Evolutionary conservation across 208 protist species (phyloP).

Genomic region (Wallacemonas sp.): DNA sequence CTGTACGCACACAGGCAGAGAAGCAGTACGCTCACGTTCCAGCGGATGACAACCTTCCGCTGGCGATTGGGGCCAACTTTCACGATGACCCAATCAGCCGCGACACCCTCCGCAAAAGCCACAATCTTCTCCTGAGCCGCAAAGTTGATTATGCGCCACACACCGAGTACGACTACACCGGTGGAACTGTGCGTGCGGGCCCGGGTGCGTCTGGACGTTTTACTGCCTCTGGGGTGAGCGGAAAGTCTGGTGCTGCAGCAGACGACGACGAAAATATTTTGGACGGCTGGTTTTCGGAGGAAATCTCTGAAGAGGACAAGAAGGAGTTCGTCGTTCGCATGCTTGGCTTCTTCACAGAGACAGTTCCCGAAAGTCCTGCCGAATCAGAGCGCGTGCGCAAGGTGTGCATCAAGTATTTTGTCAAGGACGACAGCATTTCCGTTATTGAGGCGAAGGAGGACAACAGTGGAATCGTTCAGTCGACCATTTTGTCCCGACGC

Average conservation of each 20-base stretch:
- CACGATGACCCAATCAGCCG: constrained; percentile 90
- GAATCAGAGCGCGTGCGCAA: constrained; percentile 70
- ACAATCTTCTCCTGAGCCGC: constrained; percentile 63
- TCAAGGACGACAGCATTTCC: constrained; percentile 78
- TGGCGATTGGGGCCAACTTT: constrained; percentile 86
- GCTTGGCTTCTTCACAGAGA: constrained; percentile 77
- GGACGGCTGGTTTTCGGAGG: constrained; percentile 71
- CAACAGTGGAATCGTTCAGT: constrained; percentile 82
- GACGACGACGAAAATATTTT: constrained; percentile 33
- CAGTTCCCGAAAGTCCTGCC: constrained; percentile 49
- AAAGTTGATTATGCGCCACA: constrained; percentile 71
- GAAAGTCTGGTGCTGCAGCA: not conserved
- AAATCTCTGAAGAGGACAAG: constrained; percentile 57
- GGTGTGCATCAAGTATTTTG: constrained; percentile 79
- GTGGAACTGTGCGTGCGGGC: constrained; percentile 15
- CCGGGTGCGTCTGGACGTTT: not conserved
- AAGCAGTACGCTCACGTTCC: constrained; percentile 68
- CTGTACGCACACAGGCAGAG: constrained; percentile 58
- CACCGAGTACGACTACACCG: constrained; percentile 81
- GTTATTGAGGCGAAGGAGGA: constrained; percentile 62
- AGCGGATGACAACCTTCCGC: constrained; percentile 67
- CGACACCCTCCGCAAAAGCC: constrained; percentile 76
- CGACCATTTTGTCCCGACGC: constrained; percentile 70
- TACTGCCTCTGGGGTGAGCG: not conserved
- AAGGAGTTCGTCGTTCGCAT: constrained; percentile 80